Base-by-base conservation (phyloP, 768 basidiomycete genomes). In the Ramaria sp. region DNA sequence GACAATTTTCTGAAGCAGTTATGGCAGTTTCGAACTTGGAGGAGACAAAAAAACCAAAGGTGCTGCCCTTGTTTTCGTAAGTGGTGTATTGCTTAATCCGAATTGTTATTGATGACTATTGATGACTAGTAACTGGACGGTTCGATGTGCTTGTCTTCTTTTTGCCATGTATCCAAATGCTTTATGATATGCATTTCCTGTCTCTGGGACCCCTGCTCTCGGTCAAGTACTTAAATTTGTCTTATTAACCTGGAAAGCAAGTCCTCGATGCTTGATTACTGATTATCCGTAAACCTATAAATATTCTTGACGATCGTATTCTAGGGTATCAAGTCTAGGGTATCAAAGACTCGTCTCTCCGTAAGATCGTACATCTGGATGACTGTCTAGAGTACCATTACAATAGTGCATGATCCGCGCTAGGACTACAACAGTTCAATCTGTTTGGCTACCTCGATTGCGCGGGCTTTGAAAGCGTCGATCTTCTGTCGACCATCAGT, bases 1-100 rank as follows among this genome's bases (percentile, higher is more conserved):
- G 20, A 8, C n/a, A 25, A 20, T 50, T 32, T 3, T 20, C 18
- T 56, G 58, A 48, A 56, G 30, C 3, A 45, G 6, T 49, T 50
- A 51, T 16, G 47, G 20, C 61, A 91, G 90, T 78, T 98, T 99
- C 78, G 95, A 98, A 76, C 85, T 97, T 52, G 95, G 96, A 71
- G 96, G 96, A 69, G 96, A 99, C 82, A 99, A 98, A 83, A 97
- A 97, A 87, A 93, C 90, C 63, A 93, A 93, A 81, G 91, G 92
- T 72, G 91, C 90, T 64, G 93, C 91, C 58, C 87, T 94, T 64
- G 81, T 81, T 67, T 94, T 94, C 82, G 89, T 92, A 71, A 64
- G 89, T 87, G 13, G 39, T 28, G 22, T 16, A 10, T 51, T 22
- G 6, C 12, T 22, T 10, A 3, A 37, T 37, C 45, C 24, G 44